A percentile compares a stretch with the other conserved stretches of the same genome.
phyloP scores from a whole-genome alignment of 2,329 filamentous ascomycete genomes.

The Fusarium sp. region DNA sequence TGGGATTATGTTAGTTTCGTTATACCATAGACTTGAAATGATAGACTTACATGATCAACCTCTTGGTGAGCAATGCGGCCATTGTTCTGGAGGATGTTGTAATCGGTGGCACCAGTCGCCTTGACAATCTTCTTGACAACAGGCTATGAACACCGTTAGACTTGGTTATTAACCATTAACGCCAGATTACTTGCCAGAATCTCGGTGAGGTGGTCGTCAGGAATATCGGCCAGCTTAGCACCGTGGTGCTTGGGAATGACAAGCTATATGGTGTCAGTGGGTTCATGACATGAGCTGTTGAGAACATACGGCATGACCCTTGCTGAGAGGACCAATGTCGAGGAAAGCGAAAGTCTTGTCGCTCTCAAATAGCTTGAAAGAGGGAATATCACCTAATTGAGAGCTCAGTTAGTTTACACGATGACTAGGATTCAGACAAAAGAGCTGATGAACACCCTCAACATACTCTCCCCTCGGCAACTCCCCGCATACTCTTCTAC shows the following conservation, averaged over 20 bases:
- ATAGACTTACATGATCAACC: conserved; percentile 82
- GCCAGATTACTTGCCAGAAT: conserved; percentile 70
- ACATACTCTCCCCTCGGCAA: conserved; percentile 33
- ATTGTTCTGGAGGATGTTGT: conserved; percentile 98
- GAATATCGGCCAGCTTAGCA: conserved; percentile 90
- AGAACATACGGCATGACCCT: conserved; percentile 83
- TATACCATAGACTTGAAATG: too few species aligned
- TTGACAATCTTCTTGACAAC: conserved; percentile 83
- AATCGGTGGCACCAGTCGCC: conserved; percentile 81
- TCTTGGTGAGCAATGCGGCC: conserved; percentile 90
- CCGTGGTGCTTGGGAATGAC: conserved; percentile 97
- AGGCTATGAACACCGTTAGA: conserved; percentile 46
- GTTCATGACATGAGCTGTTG: not conserved
- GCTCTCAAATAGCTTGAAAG: conserved; percentile 94
- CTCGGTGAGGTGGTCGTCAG: conserved; percentile 86
- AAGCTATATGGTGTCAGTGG: conserved; percentile 67
- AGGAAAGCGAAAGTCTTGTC: conserved; percentile 95
- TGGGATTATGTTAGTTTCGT: conserved; percentile 49
- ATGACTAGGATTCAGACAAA: not conserved
- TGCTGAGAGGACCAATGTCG: conserved; percentile 90
- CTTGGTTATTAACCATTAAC: not conserved
- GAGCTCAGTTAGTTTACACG: conserved; percentile 21
- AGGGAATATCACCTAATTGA: conserved; percentile 86
- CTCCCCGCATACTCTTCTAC: not conserved
- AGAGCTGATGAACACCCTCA: conserved; percentile 17